Conservation (phyloP, 768 basidiomycete genomes). For the Naematelia encephala region DNA sequence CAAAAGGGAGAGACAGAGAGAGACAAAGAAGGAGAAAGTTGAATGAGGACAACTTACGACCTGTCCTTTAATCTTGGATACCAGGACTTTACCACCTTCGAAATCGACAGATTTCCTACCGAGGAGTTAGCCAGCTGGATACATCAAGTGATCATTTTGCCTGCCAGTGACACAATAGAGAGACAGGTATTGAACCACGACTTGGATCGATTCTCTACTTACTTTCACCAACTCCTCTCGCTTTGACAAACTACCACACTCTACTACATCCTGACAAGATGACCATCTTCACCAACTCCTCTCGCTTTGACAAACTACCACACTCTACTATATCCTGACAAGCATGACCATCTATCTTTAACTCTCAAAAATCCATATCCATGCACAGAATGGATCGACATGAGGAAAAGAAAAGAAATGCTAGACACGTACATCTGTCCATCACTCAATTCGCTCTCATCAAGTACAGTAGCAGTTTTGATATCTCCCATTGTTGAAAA, state of each 20-base stretch:
- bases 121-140: constrained; percentile 3
- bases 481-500: constrained; percentile 5
- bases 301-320: too few species aligned
- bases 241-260: too few species aligned
- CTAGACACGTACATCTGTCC: constrained; percentile 60
- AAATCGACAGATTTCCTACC: constrained; percentile 78
- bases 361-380: too few species aligned
- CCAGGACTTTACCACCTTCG: constrained; percentile 67
- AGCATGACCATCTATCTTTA: too few species aligned
- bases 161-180: not conserved
- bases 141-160: not conserved
- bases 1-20: too few species aligned
- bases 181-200: too few species aligned
- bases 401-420: not conserved
- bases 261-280: too few species aligned
- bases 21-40: too few species aligned
- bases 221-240: too few species aligned
- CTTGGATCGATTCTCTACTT: too few species aligned
- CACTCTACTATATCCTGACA: too few species aligned
- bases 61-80: constrained; percentile 71
- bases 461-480: constrained; percentile 53
- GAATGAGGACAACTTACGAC: constrained; percentile 51
- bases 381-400: not conserved
- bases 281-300: too few species aligned
- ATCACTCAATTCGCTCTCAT: constrained; percentile 61